These are phyloP conservation scores for Fusarium scirpi DNA, from an alignment of 2,329 filamentous ascomycete species.

Conservation along the genomic window DNA sequence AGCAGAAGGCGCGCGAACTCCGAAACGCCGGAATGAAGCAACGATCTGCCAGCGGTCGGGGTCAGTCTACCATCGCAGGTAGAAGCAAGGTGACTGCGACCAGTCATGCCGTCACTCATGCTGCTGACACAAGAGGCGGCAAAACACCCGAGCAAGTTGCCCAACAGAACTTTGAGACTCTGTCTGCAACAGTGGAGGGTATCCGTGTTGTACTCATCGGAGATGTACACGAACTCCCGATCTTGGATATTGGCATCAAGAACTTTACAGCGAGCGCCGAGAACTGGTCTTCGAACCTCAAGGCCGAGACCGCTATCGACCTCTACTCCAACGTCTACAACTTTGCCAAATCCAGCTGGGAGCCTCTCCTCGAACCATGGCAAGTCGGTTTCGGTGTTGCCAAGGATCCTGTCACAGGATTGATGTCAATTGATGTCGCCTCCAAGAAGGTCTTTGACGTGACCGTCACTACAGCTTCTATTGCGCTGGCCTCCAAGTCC, in stretches of 20 bases:
- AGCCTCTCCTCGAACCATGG: conserved; percentile 96
- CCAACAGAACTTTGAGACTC: conserved; percentile 70
- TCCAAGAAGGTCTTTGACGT: conserved; percentile 93
- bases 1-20: conserved; percentile 68
- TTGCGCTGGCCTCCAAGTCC: conserved; percentile 92
- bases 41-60: conserved; percentile 68
- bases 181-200: conserved; percentile 88
- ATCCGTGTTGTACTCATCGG: conserved; percentile 94
- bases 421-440: conserved; percentile 84
- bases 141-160: conserved; percentile 29
- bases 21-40: conserved; percentile 63
- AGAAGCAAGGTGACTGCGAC: conserved; percentile 56
- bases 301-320: conserved; percentile 89
- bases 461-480: conserved; percentile 91
- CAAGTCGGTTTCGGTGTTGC: conserved; percentile 90
- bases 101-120: conserved; percentile 45
- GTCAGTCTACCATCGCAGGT: conserved; percentile 62
- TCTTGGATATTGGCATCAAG: conserved; percentile 93
- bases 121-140: conserved; percentile 37
- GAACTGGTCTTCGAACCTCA: conserved; percentile 91
- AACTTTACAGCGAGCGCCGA: conserved; percentile 85
- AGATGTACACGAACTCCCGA: conserved; percentile 93
- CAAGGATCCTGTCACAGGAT: conserved; percentile 79
- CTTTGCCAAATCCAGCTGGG: conserved; percentile 98
- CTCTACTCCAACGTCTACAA: conserved; percentile 98